Evolutionary conservation across 352 stramenopile species (phyloP).

Genomic region (Globisporangium radiosum): DNA sequence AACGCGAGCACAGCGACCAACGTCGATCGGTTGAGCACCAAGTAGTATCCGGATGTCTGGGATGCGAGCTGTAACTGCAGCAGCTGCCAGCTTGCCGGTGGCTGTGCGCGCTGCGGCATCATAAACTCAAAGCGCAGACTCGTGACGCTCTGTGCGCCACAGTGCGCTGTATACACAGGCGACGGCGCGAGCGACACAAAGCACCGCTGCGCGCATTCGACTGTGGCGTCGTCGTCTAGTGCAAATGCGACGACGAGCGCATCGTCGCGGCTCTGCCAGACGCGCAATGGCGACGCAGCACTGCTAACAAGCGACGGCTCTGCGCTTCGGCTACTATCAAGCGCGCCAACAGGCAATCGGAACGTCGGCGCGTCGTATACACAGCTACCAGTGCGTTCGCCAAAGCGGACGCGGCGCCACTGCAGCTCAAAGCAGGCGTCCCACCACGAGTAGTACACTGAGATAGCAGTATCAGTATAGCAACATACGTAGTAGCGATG

Average conservation of each 20-base stretch:
- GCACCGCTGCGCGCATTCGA: too few relatives aligned
- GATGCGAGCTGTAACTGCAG: slow-evolving; percentile 14
- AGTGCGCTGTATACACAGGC: slow-evolving; percentile 11
- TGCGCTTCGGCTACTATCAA: not conserved
- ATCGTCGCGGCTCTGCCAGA: slow-evolving; percentile 59
- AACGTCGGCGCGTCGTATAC: not conserved
- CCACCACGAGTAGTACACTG: slow-evolving; percentile 48
- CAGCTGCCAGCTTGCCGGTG: slow-evolving; percentile 46
- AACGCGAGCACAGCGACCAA: slow-evolving; percentile 31
- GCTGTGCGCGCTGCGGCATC: slow-evolving; percentile 16
- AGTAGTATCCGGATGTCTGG: slow-evolving; percentile 20
- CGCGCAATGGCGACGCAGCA: slow-evolving; percentile 24
- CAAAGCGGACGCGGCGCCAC: slow-evolving; percentile 35
- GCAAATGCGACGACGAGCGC: slow-evolving; percentile 38
- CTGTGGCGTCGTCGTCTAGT: slow-evolving; percentile 28
- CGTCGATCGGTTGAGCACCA: slow-evolving; percentile 41
- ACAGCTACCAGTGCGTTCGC: not conserved
- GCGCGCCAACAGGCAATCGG: slow-evolving; percentile 1
- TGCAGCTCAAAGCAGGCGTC: slow-evolving; percentile 33
- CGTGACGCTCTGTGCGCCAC: slow-evolving; percentile 7
- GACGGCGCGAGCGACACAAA: slow-evolving; percentile 36
- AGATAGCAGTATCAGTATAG: too few relatives aligned
- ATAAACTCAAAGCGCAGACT: slow-evolving; percentile 35
- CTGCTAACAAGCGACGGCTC: not conserved
- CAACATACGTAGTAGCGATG: too few relatives aligned